Evolutionary conservation across 1,139 yeast species (phyloP), one percentile per base, ranked within the genome.

Genomic region (Sugiyamaella grinbergsii): DNA sequence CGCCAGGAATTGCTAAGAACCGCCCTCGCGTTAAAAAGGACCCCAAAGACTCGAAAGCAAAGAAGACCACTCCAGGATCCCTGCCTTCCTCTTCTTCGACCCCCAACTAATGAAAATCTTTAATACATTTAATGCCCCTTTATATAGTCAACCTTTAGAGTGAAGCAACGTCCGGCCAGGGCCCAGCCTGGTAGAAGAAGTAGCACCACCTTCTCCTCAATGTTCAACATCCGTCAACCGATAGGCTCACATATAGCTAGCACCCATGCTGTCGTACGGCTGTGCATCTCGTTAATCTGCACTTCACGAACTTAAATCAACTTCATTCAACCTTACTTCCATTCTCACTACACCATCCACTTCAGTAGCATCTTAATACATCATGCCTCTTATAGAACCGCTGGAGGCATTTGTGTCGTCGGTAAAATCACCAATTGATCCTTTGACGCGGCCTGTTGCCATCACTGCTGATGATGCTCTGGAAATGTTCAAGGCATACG

Each of bases 11-110:
- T 16, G 44, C 52, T 6, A 56, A 56, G 44, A 55, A 54, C 4
- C 33, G 59, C 26, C 55, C 59, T 10, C 51, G 54, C 31, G 19
- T 36, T 18, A 56, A 56, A 39, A 53, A 54, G 43, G 47, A 38
- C 7, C 29, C 42, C 15, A 40, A 41, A n/a, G n/a, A n/a, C 32
- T 11, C 45, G 5, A 41, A 41, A 20, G 6, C 47, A 5, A 43
- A 43, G 38, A 41, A 41, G 11, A 41, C 45, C 10, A 33, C 26
- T 13, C 45, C 45, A 13, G 45, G 45, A 31, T 7, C 16, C 16
- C 4, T 29, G 5, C 6, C 33, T 29, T 29, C 43, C 29, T 10
- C 33, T 5, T 2, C 22, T 33, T 10, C 45, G 4, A 31, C 38
- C 6, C 45, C 45, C 20, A 41, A 31, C 20, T 41, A 41, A 41